Conservation (phyloP, 148 eudicot species). For the Fagopyrum tataricum region DNA sequence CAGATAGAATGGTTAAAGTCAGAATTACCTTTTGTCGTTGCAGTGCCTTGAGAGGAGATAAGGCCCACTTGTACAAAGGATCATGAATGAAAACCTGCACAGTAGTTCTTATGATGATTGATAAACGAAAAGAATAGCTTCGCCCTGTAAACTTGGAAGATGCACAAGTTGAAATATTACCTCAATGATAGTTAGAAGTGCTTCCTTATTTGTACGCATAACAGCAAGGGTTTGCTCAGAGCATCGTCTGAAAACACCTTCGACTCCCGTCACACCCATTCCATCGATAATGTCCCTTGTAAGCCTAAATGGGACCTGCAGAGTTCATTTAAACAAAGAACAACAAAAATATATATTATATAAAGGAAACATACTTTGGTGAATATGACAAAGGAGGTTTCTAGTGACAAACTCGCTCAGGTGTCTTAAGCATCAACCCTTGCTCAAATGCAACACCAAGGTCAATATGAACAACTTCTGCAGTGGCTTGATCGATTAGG, state of each 20-base stretch:
- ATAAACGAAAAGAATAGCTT: neutral
- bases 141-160: neutral
- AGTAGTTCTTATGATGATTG: constrained; percentile 9
- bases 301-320: constrained; percentile 88
- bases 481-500: constrained; percentile 86
- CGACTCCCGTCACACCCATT: constrained; percentile 95
- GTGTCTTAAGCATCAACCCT: constrained; percentile 98
- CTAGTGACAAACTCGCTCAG: constrained; percentile 67
- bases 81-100: constrained; percentile 97
- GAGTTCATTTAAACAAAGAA: constrained; percentile 9
- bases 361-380: neutral
- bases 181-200: constrained; percentile 88
- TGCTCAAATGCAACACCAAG: constrained; percentile 99
- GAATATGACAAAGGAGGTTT: constrained; percentile 2
- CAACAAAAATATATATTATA: neutral
- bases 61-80: constrained; percentile 96
- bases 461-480: constrained; percentile 98
- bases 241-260: constrained; percentile 97
- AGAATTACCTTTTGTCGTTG: constrained; percentile 80
- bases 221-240: constrained; percentile 93
- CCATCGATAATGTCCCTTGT: constrained; percentile 92
- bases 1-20: constrained; percentile 6
- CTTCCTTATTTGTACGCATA: constrained; percentile 96
- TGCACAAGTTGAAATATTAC: constrained; percentile 29
- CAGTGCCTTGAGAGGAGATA: constrained; percentile 93